Percentiles rank a stretch among this genome's conserved stretches.
Evolutionary conservation across 116 monocot genomes (phyloP).

Genomic region (Thalassia testudinum): DNA sequence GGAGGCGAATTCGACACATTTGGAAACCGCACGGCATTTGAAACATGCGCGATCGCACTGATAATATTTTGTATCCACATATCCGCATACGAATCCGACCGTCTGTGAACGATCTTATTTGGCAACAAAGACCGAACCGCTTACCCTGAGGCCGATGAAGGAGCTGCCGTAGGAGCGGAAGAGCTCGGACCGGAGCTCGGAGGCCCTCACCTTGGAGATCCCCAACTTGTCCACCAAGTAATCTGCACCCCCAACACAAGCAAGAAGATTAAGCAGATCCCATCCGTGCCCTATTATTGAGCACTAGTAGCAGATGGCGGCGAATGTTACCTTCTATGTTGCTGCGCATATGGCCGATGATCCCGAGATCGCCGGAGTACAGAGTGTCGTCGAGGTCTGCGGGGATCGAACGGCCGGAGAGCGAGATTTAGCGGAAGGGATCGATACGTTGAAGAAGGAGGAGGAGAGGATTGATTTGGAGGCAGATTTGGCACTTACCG

Average conservation of each 20-base stretch:
- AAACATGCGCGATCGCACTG: too few relatives aligned
- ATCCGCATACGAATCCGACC: too few relatives aligned
- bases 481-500: constrained; percentile 14
- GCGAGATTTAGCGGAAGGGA: not conserved
- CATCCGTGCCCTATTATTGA: not conserved
- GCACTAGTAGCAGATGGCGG: not conserved
- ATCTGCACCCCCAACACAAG: constrained; percentile 13
- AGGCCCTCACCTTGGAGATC: constrained; percentile 33
- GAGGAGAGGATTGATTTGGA: not conserved
- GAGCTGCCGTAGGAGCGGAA: constrained; percentile 80
- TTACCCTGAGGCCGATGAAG: constrained; percentile 62
- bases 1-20: too few relatives aligned
- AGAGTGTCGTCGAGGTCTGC: constrained; percentile 93
- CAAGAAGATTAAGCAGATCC: not conserved
- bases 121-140: too few relatives aligned
- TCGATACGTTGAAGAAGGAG: not conserved
- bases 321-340: constrained; percentile 62
- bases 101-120: too few relatives aligned
- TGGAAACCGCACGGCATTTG: too few relatives aligned
- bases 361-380: constrained; percentile 45
- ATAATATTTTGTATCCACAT: too few relatives aligned
- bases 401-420: not conserved
- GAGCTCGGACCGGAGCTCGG: constrained; percentile 49
- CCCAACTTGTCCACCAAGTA: constrained; percentile 37
- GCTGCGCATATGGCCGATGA: constrained; percentile 29